Percentiles rank a stretch among this genome's conserved stretches.
phyloP scores from a whole-genome alignment of 2,329 filamentous ascomycete species.

The Whalleya microplaca region DNA sequence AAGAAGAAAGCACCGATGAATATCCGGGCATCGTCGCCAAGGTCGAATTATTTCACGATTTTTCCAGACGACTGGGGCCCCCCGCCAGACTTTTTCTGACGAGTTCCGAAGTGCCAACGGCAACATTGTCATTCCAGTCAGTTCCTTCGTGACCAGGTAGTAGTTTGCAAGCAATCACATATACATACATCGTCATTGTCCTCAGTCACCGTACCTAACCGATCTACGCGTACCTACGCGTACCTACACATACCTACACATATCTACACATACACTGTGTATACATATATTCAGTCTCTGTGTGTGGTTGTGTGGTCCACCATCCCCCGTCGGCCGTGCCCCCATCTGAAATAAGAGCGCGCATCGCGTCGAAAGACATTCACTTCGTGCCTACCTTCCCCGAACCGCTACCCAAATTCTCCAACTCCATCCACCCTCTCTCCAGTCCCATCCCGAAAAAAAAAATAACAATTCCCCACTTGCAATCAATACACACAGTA shows the following conservation, averaged over 20 bases:
- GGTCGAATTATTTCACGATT: constrained; percentile 5
- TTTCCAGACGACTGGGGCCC: constrained; percentile 14
- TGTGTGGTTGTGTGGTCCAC: no score
- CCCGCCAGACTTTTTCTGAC: constrained; percentile 7
- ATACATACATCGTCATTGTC: not conserved
- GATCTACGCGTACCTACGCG: not conserved
- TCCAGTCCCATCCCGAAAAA: not conserved
- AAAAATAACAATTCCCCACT: not conserved
- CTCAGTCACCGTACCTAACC: constrained; percentile 1
- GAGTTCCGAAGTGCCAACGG: constrained; percentile 16
- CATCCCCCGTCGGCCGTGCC: no score
- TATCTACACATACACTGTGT: not conserved
- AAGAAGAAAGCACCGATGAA: not conserved
- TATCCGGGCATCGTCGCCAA: not conserved
- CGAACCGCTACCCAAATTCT: not conserved
- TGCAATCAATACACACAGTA: no score
- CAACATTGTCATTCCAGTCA: constrained; percentile 25
- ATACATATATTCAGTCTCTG: no score
- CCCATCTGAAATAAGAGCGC: no score
- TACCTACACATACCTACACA: not conserved
- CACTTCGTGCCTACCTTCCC: not conserved
- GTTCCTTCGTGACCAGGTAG: constrained; percentile 18
- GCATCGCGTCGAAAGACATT: no score
- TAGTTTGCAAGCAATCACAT: no score
- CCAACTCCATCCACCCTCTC: not conserved